These are phyloP conservation scores for Melaleuca alternifolia DNA, from an alignment of 345 rosid genomes.

Conservation along the genomic window DNA sequence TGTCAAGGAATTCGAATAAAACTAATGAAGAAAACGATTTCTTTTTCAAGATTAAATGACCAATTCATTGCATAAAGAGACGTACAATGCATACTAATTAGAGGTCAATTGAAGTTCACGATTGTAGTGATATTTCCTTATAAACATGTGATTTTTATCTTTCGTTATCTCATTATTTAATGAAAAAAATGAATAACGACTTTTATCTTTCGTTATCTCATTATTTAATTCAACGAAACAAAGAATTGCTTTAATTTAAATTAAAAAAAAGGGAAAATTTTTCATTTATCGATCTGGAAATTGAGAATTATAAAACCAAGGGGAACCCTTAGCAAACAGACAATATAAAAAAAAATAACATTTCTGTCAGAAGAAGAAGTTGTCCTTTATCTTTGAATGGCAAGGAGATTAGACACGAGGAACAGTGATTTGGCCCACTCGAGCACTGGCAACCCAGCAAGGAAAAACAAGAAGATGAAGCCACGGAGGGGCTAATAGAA, in stretches of 20 bases:
- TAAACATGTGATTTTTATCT: neutral
- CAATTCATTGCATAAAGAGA: too few species aligned
- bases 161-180: neutral
- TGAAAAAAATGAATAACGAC: neutral
- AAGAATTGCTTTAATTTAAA: neutral
- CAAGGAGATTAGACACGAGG: neutral
- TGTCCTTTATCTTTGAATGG: too few species aligned
- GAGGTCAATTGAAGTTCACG: neutral
- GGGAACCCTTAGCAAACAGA: neutral
- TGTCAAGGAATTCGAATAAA: too few species aligned
- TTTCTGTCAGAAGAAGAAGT: too few species aligned
- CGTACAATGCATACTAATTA: neutral
- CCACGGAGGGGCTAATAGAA: neutral
- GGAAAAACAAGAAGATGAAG: neutral
- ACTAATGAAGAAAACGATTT: too few species aligned
- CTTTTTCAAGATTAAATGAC: too few species aligned
- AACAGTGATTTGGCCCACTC: neutral
- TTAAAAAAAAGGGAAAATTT: neutral
- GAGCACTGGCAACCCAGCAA: neutral
- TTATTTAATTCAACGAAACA: neutral
- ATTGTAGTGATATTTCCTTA: neutral
- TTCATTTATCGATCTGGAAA: neutral
- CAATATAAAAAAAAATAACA: neutral
- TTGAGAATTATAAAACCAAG: neutral
- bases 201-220: neutral